A percentile compares a stretch with the other conserved stretches of the same genome.
These are phyloP conservation scores for Solanum appendiculatum DNA, from an alignment of 257 asterid species.

Conservation along the genomic window DNA sequence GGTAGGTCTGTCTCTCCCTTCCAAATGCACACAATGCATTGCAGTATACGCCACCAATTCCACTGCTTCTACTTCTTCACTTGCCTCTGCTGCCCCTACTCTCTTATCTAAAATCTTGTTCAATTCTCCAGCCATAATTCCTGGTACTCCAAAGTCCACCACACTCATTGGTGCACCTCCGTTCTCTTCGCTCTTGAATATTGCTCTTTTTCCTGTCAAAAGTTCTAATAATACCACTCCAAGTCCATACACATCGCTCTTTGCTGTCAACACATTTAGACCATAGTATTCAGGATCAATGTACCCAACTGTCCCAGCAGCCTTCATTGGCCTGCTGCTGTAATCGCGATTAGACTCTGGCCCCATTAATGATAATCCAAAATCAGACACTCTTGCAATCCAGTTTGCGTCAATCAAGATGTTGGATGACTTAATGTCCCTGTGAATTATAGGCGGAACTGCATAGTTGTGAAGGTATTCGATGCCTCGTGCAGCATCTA, in stretches of 20 bases:
- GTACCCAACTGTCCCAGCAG: slow-evolving; percentile 82
- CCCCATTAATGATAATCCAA: slow-evolving; percentile 64
- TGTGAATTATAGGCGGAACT: slow-evolving; percentile 77
- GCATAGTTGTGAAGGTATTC: slow-evolving; percentile 83
- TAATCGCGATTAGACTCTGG: slow-evolving; percentile 37
- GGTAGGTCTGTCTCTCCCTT: slow-evolving; percentile 75
- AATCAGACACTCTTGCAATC: slow-evolving; percentile 77
- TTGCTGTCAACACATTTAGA: slow-evolving; percentile 61
- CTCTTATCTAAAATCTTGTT: slow-evolving; percentile 37
- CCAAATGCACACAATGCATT: slow-evolving; percentile 80
- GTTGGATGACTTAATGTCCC: slow-evolving; percentile 83
- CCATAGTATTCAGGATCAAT: slow-evolving; percentile 79
- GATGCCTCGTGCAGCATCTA: slow-evolving; percentile 82
- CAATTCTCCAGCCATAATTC: slow-evolving; percentile 50
- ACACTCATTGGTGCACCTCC: slow-evolving; percentile 43
- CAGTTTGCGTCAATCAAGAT: slow-evolving; percentile 61
- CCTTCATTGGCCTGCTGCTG: slow-evolving; percentile 32
- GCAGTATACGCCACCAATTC: slow-evolving; percentile 82
- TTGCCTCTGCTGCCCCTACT: slow-evolving; percentile 43
- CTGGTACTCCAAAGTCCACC: slow-evolving; percentile 72
- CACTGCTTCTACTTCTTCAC: slow-evolving; percentile 59
- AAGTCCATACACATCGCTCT: slow-evolving; percentile 81
- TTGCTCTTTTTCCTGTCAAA: slow-evolving; percentile 67
- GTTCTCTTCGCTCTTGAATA: slow-evolving; percentile 38
- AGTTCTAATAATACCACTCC: slow-evolving; percentile 71